Percentiles rank a stretch among this genome's conserved stretches.
Evolutionary conservation across 2,329 filamentous ascomycete species (phyloP).

Genomic region (Epichloe amarillans): DNA sequence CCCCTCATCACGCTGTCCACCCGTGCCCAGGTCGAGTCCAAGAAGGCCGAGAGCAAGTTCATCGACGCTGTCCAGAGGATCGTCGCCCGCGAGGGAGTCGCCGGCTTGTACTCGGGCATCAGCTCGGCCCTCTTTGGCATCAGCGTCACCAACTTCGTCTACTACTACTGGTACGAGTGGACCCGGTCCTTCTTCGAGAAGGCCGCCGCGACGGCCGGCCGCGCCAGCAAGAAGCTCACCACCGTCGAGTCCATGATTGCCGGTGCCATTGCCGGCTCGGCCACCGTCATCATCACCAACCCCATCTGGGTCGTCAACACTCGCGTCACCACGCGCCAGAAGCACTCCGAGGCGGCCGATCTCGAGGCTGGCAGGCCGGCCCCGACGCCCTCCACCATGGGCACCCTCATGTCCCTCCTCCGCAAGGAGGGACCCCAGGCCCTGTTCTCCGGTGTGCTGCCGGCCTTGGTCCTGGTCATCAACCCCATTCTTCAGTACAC

Average conservation of each 20-base stretch:
- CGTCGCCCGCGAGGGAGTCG: slow-evolving; percentile 78
- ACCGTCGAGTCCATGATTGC: slow-evolving; percentile 91
- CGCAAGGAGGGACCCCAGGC: slow-evolving; percentile 71
- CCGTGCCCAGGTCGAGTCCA: slow-evolving; percentile 93
- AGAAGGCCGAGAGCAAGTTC: slow-evolving; percentile 75
- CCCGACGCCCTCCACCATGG: slow-evolving; percentile 55
- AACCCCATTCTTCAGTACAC: slow-evolving; percentile 99
- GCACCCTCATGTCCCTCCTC: slow-evolving; percentile 68
- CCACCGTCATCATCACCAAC: slow-evolving; percentile 92
- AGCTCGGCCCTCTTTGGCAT: slow-evolving; percentile 95
- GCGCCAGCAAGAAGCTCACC: slow-evolving; percentile 68
- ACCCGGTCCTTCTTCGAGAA: slow-evolving; percentile 75
- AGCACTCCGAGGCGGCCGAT: slow-evolving; percentile 31
- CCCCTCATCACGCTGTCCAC: slow-evolving; percentile 96
- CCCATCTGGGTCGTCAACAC: slow-evolving; percentile 99
- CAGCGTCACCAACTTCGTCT: slow-evolving; percentile 97
- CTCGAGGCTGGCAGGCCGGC: slow-evolving; percentile 24
- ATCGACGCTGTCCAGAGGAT: slow-evolving; percentile 74
- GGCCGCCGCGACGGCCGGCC: slow-evolving; percentile 59
- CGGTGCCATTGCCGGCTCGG: slow-evolving; percentile 82
- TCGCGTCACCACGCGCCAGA: slow-evolving; percentile 83
- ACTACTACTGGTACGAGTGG: slow-evolving; percentile 99
- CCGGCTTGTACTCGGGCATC: slow-evolving; percentile 82
- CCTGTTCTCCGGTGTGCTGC: slow-evolving; percentile 84
- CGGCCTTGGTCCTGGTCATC: slow-evolving; percentile 85